A percentile compares a stretch with the other conserved stretches of the same genome.
Conservation (phyloP, 2,329 filamentous ascomycete genomes). For the Botrytis deweyae region DNA sequence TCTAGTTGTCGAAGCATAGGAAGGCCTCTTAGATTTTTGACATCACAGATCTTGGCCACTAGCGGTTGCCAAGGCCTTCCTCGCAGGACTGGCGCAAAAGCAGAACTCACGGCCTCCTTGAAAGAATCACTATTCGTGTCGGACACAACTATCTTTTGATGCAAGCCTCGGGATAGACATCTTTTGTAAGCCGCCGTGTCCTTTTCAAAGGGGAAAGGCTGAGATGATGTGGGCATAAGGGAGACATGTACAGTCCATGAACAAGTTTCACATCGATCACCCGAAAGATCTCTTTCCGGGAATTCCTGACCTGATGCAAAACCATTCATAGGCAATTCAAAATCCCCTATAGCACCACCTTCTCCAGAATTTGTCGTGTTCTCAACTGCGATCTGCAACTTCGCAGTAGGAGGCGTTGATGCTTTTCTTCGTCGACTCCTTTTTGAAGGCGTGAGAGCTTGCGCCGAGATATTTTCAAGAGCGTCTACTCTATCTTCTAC, state of each 20-base stretch:
- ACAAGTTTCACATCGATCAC: slow-evolving; percentile 37
- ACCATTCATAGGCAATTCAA: slow-evolving; percentile 7
- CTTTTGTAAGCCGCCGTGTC: slow-evolving; percentile 61
- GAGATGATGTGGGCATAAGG: slow-evolving; percentile 52
- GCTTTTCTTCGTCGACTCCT: slow-evolving; percentile 33
- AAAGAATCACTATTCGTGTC: slow-evolving; percentile 52
- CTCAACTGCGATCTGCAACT: slow-evolving; percentile 20
- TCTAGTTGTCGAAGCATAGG: slow-evolving; percentile 59
- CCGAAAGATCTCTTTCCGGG: slow-evolving; percentile 29
- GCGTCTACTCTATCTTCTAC: slow-evolving; percentile 38
- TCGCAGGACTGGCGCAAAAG: slow-evolving; percentile 51
- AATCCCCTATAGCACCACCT: not conserved
- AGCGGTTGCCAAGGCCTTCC: slow-evolving; percentile 57
- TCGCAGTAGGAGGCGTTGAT: slow-evolving; percentile 34
- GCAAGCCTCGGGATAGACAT: slow-evolving; percentile 58
- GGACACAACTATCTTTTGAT: slow-evolving; percentile 55
- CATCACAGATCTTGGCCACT: slow-evolving; percentile 59
- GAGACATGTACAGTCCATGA: slow-evolving; percentile 62
- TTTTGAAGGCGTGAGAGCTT: slow-evolving; percentile 7
- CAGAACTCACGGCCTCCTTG: slow-evolving; percentile 47
- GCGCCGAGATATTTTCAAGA: slow-evolving; percentile 29
- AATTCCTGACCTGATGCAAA: slow-evolving; percentile 28
- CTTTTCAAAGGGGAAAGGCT: slow-evolving; percentile 61
- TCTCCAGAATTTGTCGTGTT: slow-evolving; percentile 22
- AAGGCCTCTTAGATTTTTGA: slow-evolving; percentile 52